Conservation (phyloP, 2,329 filamentous ascomycete species). For the Neopestalotiopsis rosae region DNA sequence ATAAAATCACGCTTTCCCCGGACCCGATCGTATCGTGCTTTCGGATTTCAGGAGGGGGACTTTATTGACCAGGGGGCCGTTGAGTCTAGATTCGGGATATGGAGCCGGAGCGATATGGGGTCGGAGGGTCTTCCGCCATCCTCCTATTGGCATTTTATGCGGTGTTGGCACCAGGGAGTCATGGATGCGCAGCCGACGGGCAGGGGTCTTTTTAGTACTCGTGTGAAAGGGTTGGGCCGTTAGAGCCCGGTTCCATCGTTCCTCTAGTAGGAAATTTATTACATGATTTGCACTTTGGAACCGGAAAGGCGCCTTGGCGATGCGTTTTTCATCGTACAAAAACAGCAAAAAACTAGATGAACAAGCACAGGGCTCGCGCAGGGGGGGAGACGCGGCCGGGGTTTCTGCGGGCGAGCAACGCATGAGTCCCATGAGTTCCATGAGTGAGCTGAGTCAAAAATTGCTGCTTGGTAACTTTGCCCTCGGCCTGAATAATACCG, state of each 20-base stretch:
- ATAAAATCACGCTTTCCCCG: neutral
- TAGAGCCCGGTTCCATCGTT: neutral
- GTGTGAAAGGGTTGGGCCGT: neutral
- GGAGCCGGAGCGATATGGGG: neutral
- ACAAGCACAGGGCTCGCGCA: no score
- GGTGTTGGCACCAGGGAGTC: neutral
- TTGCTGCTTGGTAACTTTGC: neutral
- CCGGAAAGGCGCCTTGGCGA: neutral
- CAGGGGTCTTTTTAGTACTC: neutral
- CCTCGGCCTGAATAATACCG: neutral
- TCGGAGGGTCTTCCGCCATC: neutral
- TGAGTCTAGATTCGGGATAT: neutral
- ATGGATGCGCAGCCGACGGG: neutral
- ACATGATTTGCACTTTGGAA: neutral
- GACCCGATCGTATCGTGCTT: neutral
- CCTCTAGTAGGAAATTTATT: neutral
- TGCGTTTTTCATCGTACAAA: neutral
- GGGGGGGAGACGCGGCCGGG: no score
- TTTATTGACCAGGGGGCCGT: neutral
- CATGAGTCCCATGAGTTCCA: no score
- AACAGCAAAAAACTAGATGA: neutral
- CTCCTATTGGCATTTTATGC: neutral
- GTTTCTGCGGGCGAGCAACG: no score
- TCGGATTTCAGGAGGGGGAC: neutral
- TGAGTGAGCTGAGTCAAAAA: neutral